A percentile compares a stretch with the other conserved stretches of the same genome.
phyloP scores from a whole-genome alignment of 768 basidiomycete genomes.

The Tulasnella sp. region DNA sequence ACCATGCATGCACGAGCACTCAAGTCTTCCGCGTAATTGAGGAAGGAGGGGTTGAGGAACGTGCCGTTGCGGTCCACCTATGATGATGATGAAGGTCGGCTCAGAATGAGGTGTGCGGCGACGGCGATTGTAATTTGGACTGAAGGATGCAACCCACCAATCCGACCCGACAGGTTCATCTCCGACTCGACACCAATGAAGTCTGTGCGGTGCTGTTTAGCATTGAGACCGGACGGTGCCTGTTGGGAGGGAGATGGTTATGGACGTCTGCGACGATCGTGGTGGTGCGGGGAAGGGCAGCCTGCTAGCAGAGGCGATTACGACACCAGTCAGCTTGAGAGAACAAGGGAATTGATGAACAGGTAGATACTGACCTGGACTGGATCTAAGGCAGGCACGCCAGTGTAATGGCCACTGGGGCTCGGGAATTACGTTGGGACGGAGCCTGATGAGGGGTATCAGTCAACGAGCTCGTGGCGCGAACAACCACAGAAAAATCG shows the following conservation, averaged over 20 bases:
- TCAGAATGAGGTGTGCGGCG: too few species aligned
- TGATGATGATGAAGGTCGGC: not conserved
- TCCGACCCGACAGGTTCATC: constrained; percentile 68
- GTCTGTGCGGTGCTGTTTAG: constrained; percentile 43
- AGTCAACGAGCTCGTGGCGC: not conserved
- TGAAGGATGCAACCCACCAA: constrained; percentile 52
- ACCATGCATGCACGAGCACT: constrained; percentile 63
- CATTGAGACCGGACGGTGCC: constrained; percentile 20
- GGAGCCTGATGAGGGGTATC: not conserved
- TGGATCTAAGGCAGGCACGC: constrained; percentile 33
- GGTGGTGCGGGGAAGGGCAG: not conserved
- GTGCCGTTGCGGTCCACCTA: constrained; percentile 57
- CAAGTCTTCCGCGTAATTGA: constrained; percentile 78
- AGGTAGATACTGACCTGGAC: constrained; percentile 15
- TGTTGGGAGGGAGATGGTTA: constrained; percentile 22
- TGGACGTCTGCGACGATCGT: not conserved
- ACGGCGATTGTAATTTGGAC: constrained; percentile 11
- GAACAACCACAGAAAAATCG: not conserved
- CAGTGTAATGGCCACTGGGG: constrained; percentile 12
- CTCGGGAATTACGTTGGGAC: constrained; percentile 27
- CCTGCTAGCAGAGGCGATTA: too few species aligned
- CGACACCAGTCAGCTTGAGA: not conserved
- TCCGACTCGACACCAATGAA: constrained; percentile 79
- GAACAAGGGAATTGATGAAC: not conserved
- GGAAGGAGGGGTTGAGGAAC: constrained; percentile 63